phyloP scores from a whole-genome alignment of 371 early-diverging fungal species.

The Circinella minor region DNA sequence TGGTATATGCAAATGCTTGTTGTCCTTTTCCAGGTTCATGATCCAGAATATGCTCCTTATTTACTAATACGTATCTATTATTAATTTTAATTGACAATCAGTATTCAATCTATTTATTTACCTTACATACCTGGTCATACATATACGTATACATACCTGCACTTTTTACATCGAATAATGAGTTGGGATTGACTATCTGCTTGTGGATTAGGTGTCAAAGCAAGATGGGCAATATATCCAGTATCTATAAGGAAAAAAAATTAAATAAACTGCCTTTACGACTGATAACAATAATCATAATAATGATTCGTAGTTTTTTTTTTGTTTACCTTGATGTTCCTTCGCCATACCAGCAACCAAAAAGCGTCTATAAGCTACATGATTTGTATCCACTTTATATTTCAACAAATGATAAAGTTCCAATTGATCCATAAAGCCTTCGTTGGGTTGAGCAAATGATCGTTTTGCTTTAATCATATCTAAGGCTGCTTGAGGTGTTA shows the following conservation, averaged over 20 bases:
- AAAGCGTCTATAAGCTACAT: slow-evolving; percentile 75
- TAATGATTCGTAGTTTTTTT: background rate
- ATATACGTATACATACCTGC: slow-evolving; percentile 41
- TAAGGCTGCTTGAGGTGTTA: slow-evolving; percentile 58
- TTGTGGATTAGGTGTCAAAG: slow-evolving; percentile 57
- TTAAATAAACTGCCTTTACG: background rate
- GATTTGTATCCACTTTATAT: slow-evolving; percentile 60
- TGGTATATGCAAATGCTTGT: slow-evolving; percentile 70
- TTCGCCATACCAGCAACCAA: slow-evolving; percentile 61
- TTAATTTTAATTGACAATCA: background rate
- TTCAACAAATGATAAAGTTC: slow-evolving; percentile 50
- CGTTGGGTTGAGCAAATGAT: slow-evolving; percentile 48
- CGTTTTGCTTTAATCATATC: slow-evolving; percentile 49
- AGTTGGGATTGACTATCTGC: slow-evolving; percentile 21
- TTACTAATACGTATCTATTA: slow-evolving; percentile 59
- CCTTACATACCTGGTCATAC: background rate
- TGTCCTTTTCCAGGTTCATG: slow-evolving; percentile 80
- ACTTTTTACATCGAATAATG: slow-evolving; percentile 54
- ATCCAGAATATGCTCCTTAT: slow-evolving; percentile 66
- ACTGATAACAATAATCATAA: too few relatives aligned
- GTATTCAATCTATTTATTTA: background rate
- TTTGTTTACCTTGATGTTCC: slow-evolving; percentile 54
- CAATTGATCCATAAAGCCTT: slow-evolving; percentile 48
- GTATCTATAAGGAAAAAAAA: slow-evolving; percentile 24
- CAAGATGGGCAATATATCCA: slow-evolving; percentile 55